Base-by-base conservation (phyloP, 1,284 basidiomycete genomes). In the Trichosporon asahii region DNA sequence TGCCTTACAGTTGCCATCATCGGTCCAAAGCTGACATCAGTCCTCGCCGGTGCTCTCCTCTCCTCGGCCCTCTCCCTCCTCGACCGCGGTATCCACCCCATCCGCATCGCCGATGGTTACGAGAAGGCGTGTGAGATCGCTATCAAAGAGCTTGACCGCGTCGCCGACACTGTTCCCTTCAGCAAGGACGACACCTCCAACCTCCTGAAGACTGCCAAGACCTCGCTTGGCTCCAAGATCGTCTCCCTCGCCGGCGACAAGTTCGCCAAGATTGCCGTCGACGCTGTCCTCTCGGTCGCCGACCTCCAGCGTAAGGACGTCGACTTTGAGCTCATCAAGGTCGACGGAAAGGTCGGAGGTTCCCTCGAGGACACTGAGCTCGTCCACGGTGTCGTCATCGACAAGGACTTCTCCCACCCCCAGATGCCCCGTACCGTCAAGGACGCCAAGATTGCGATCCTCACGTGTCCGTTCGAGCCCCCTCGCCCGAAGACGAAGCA, bases 401-500 rank as follows among this genome's bases (percentile, higher is more conserved):
- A 99, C 90, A 98, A 99, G 85, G 95, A 99, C 86, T 95, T 99
- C 90, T 98, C 95, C 25, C 96, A 99, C 81, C 93, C 96, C 9
- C 95, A 98, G 85, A 99, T 99, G 96, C 96, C 96, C 11, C 89
- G 89, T 70, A 87, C 86, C 61, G 90, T 99, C 75, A 88, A 87
- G 76, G 92, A 99, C 82, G 96, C 97, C 71, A 90, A 90, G 76
- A 88, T 99, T 71, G 96, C 96, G 23, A 99, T 99, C 80, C 89
- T 99, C 66, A 99, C 96, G 63, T 99, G 97, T 85, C 95, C 96
- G 23, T 98, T 99, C 80, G 96, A 99, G 83, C 96, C 96, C 11
- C 96, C 97, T 14, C 90, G 97, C 46, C 96, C 96, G 65, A 99
- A 99, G 87, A 99, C 96, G 23, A 99, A 99, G 86, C 96, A 99